Evolutionary conservation across 73 alveolate genomes (phyloP).

Genomic region (Paramecium biaurelia): DNA sequence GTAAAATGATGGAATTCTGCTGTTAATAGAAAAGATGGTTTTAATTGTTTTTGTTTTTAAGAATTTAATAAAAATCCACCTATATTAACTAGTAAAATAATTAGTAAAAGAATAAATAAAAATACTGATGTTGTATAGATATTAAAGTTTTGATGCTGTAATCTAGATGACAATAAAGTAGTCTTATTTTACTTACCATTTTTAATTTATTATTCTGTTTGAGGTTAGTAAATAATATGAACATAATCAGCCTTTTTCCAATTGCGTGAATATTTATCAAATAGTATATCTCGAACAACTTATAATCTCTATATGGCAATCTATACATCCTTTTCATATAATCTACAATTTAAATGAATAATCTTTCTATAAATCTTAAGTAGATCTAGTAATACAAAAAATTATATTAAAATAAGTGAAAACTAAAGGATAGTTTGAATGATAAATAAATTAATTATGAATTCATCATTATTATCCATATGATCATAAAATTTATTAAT

Average conservation of each 20-base stretch:
- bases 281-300: background rate
- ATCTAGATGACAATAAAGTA: background rate
- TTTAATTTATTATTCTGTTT: background rate
- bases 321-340: background rate
- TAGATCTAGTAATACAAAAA: background rate
- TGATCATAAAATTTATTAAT: background rate
- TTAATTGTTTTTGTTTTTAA: background rate
- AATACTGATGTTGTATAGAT: background rate
- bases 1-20: background rate
- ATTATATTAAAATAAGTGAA: background rate
- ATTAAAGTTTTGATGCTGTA: background rate
- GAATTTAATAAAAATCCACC: background rate
- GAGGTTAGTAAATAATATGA: background rate
- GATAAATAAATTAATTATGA: background rate
- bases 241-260: background rate
- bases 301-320: background rate
- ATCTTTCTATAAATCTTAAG: background rate
- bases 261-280: background rate
- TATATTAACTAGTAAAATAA: background rate
- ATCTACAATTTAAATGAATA: background rate
- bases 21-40: background rate
- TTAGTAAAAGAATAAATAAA: background rate
- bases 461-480: background rate
- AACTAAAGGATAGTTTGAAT: background rate
- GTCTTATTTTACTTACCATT: background rate